phyloP scores from a whole-genome alignment of 208 protist species.

The Trypanosoma cruzi region DNA sequence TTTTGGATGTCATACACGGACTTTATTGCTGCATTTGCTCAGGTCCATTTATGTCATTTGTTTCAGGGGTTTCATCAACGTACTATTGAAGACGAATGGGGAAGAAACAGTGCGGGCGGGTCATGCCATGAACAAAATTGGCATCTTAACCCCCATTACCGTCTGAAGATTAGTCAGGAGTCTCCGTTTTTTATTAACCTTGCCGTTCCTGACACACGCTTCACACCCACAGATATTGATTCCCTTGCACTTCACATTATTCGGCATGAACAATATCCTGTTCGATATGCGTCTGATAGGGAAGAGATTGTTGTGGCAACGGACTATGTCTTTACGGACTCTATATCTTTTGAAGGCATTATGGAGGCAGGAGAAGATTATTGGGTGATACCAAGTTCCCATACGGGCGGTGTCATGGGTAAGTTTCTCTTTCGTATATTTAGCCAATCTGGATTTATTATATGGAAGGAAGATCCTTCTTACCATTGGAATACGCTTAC shows the following conservation, averaged over 20 bases:
- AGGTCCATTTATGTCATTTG: conserved; percentile 65
- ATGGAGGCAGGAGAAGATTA: conserved; percentile 60
- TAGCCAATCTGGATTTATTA: conserved; percentile 39
- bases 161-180: conserved; percentile 42
- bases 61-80: conserved; percentile 55
- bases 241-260: conserved; percentile 71
- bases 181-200: conserved; percentile 67
- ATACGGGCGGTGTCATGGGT: conserved; percentile 44
- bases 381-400: conserved; percentile 83
- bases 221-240: conserved; percentile 43
- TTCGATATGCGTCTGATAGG: conserved; percentile 35
- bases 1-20: conserved; percentile 91
- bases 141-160: conserved; percentile 82
- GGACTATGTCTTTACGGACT: conserved; percentile 47
- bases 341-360: conserved; percentile 62
- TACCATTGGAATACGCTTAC: conserved; percentile 57
- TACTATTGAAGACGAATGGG: conserved; percentile 65
- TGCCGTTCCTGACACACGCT: conserved; percentile 56
- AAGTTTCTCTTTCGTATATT: conserved; percentile 69
- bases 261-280: conserved; percentile 58
- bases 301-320: conserved; percentile 30
- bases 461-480: conserved; percentile 49
- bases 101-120: conserved; percentile 49
- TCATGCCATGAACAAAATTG: conserved; percentile 45
- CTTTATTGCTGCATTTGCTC: conserved; percentile 68